phyloP scores from a whole-genome alignment of 495 filamentous ascomycete species.

The Talaromyces nanjingensis region DNA sequence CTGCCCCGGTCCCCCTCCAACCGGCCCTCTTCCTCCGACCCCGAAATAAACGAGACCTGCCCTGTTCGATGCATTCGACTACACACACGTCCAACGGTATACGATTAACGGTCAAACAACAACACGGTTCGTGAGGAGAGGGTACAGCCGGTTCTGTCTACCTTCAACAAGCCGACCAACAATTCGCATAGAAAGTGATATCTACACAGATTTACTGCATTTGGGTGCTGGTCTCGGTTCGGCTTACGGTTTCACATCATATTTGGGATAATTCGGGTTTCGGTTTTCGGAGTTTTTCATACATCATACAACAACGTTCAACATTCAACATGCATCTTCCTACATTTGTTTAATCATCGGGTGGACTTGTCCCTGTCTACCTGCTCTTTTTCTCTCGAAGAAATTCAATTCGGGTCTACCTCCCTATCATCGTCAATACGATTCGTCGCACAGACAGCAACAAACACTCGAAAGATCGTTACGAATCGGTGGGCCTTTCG shows the following conservation, averaged over 20 bases:
- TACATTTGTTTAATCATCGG: background rate
- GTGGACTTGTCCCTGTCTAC: background rate
- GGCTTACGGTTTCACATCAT: background rate
- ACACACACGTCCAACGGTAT: background rate
- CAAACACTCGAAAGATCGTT: background rate
- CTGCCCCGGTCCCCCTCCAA: conserved; percentile 78
- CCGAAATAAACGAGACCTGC: conserved; percentile 50
- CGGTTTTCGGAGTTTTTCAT: background rate
- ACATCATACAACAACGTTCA: background rate
- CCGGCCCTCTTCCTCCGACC: conserved; percentile 73
- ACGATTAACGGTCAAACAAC: conserved; percentile 1
- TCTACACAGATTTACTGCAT: background rate
- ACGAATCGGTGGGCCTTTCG: background rate
- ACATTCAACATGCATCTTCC: background rate
- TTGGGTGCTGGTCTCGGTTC: background rate
- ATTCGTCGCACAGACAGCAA: background rate
- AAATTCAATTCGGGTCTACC: background rate
- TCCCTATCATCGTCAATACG: background rate
- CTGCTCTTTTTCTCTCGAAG: background rate
- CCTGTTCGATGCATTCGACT: background rate
- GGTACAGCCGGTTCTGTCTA: conserved; percentile 3
- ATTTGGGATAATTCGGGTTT: background rate
- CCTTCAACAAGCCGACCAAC: background rate
- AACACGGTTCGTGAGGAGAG: background rate
- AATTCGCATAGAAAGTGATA: background rate